These are phyloP conservation scores for Euphorbia schlechtendalii DNA, from an alignment of 441 rosid genomes.

Conservation along the genomic window DNA sequence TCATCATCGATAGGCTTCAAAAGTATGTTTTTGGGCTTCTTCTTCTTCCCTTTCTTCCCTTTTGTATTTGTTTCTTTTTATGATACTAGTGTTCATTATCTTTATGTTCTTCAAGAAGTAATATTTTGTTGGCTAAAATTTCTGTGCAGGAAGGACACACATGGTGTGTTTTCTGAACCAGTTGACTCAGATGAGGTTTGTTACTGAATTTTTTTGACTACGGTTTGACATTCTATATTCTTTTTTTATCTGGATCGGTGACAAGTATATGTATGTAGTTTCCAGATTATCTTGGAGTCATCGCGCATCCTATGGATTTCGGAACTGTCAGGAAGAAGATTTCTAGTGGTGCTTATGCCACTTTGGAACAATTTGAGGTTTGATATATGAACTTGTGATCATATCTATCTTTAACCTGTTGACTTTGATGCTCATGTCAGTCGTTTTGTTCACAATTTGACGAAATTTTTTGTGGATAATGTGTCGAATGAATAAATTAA, in stretches of 20 bases:
- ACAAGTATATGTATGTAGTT: conserved; percentile 40
- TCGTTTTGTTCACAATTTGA: too few species aligned
- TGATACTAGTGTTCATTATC: too few species aligned
- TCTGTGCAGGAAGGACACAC: conserved; percentile 77
- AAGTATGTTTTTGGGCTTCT: conserved; percentile 41
- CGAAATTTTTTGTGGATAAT: too few species aligned
- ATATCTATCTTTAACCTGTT: conserved; percentile 3
- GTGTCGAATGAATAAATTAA: too few species aligned
- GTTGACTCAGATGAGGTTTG: conserved; percentile 81
- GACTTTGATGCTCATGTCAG: neutral
- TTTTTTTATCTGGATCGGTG: neutral
- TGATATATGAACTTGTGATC: conserved; percentile 18
- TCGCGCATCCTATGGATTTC: conserved; percentile 82
- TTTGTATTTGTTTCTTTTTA: conserved; percentile 18
- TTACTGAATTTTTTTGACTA: conserved; percentile 12
- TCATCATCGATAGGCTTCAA: conserved; percentile 88
- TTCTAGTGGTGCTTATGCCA: conserved; percentile 42
- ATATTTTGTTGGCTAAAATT: conserved; percentile 11
- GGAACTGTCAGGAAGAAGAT: conserved; percentile 62
- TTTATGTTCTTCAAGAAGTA: too few species aligned
- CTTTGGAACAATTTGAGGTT: conserved; percentile 80
- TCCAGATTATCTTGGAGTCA: conserved; percentile 78
- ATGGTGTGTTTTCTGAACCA: conserved; percentile 85
- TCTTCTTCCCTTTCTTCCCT: conserved; percentile 13
- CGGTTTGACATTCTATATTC: conserved; percentile 11